Base-by-base conservation (phyloP, 1,284 basidiomycete genomes). In the Sporisorium sorghi region DNA sequence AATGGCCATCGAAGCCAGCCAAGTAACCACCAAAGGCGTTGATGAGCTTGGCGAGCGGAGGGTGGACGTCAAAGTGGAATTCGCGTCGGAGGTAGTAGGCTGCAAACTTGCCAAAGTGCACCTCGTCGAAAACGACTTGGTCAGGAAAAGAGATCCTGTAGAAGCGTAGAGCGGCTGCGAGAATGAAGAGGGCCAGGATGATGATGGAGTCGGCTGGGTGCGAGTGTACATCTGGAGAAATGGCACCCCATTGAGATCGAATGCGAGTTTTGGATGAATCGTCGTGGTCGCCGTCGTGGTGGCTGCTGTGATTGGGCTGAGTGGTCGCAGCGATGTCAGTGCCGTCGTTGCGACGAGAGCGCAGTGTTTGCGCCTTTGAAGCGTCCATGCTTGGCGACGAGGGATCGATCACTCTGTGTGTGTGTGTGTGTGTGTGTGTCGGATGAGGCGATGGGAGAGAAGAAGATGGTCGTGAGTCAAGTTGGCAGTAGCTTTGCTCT, bases 41-140 rank as follows among this genome's bases (percentile, higher is more conserved):
- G 49, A 84, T 73, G 37, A 83, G 67, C 47, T 83, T 79, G 15
- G 82, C 83, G 17, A 82, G 90, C 15, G 96, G 96, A 40, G 96
- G 96, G 82, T 99, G 97, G 5, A 99, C 97, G 85, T 99, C 97
- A 87, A 99, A 99, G 87, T 98, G 98, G 87, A 97, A 99, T 86
- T 79, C 79, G 55, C 82, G 66, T 39, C 73, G 64, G 35, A 83
- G 63, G 37, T 84, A 84, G 76, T 82, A 83, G 14, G 82, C 76
- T 24, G 83, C 83, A 58, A 81, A 84, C 55, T 84, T 84, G 63
- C 83, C 83, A 66, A 84, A 84, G 66, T 84, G 83, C 28, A 84
- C 83, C 65, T 84, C 83, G 51, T 84, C 83, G 58, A 84, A 84
- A 6, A 84, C 82, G 32, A 84, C 83, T 58, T 84, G 73, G 17